Evolutionary conservation across 768 basidiomycete species (phyloP).

Genomic region (Lactarius akahatsu): DNA sequence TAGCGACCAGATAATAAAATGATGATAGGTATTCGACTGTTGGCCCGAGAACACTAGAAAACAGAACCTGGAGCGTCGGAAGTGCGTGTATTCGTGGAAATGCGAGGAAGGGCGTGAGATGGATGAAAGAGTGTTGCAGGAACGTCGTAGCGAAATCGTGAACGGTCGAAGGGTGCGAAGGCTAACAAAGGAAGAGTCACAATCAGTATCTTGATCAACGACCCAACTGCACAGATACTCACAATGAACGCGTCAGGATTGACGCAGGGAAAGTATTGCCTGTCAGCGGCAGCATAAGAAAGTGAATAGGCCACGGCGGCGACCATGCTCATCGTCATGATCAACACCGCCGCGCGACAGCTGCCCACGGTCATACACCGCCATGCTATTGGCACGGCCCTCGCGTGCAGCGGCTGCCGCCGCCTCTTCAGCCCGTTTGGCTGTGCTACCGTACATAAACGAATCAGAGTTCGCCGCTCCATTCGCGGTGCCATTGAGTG

Average conservation of each 20-base stretch:
- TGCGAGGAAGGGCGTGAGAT: conserved; percentile 14
- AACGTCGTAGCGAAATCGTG: conserved; percentile 19
- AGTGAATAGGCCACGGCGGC: conserved; percentile 62
- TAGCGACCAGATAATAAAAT: conserved; percentile 9
- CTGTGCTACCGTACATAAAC: conserved; percentile 60
- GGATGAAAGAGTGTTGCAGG: conserved; percentile 6
- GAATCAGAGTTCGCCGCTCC: conserved; percentile 55
- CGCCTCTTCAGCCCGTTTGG: conserved; percentile 51
- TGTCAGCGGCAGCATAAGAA: conserved; percentile 71
- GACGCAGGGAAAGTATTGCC: neutral
- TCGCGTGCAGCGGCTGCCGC: conserved; percentile 39
- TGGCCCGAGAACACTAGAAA: conserved; percentile 16
- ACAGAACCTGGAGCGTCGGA: conserved; percentile 9
- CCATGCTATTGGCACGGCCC: conserved; percentile 52
- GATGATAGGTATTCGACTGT: conserved; percentile 11
- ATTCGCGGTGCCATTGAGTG: conserved; percentile 30
- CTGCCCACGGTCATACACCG: conserved; percentile 64
- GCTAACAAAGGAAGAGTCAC: conserved; percentile 1
- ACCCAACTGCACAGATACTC: neutral
- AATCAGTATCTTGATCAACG: conserved; percentile 1
- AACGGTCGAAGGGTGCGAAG: conserved; percentile 14
- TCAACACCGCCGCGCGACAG: conserved; percentile 58
- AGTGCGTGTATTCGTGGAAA: conserved; percentile 16
- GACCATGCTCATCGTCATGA: conserved; percentile 60
- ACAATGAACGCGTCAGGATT: conserved; percentile 10